Evolutionary conservation across 495 filamentous ascomycete genomes (phyloP).

Genomic region (Umbilicaria muhlenbergii): DNA sequence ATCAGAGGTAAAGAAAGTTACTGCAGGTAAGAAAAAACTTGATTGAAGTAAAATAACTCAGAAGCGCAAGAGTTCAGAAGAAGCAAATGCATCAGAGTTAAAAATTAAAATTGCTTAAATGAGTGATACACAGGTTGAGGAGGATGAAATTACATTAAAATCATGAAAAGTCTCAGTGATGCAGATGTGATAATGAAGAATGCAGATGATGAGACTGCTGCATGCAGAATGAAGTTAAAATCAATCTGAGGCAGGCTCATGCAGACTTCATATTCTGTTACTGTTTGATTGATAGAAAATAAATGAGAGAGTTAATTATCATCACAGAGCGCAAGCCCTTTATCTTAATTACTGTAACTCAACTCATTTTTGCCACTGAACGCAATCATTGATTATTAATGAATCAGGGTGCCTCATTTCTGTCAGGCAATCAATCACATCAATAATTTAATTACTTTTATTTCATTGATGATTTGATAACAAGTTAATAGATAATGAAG

Average conservation of each 20-base stretch:
- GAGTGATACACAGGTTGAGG: neutral
- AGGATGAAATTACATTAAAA: conserved; percentile 9
- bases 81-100: too few relatives aligned
- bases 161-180: conserved; percentile 13
- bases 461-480: neutral
- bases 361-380: neutral
- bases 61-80: too few relatives aligned
- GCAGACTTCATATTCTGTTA: conserved; percentile 11
- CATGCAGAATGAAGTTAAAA: neutral
- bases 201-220: too few relatives aligned
- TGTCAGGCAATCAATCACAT: neutral
- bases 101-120: neutral
- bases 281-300: conserved; percentile 2
- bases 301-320: too few relatives aligned
- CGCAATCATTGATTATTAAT: neutral
- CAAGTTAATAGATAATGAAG: conserved; percentile 1
- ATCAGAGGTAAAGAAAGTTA: too few relatives aligned
- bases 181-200: conserved; percentile 13
- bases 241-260: conserved; percentile 6
- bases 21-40: too few relatives aligned
- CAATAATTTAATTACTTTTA: neutral
- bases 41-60: too few relatives aligned
- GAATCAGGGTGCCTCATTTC: neutral
- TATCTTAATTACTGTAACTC: neutral
- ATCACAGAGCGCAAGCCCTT: too few relatives aligned